These are phyloP conservation scores for Gracilaria caudata DNA, from an alignment of 23 red algal species.

Conservation along the genomic window DNA sequence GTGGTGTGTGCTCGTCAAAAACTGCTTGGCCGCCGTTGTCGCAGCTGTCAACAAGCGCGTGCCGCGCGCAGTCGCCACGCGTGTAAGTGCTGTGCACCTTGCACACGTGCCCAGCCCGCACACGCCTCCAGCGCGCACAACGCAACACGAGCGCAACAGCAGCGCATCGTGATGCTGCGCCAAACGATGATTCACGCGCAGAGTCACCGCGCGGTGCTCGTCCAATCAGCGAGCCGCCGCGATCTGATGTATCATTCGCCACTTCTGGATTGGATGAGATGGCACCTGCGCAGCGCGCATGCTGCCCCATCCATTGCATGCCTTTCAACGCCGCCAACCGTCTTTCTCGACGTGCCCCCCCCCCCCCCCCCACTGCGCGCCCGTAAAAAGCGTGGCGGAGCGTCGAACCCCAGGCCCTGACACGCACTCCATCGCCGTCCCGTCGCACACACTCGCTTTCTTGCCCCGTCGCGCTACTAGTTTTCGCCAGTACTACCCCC, in stretches of 20 bases:
- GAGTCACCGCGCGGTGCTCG: no score
- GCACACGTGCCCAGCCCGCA: neutral
- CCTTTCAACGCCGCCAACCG: neutral
- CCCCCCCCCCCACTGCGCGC: neutral
- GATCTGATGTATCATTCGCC: neutral
- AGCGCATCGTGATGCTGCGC: neutral
- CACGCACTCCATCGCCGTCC: no score
- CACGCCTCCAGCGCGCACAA: neutral
- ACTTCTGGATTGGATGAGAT: slow-evolving; percentile 1
- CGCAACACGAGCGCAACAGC: neutral
- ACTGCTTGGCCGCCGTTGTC: no score
- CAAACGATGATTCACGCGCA: neutral
- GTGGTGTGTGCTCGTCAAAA: no score
- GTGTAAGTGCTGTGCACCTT: neutral
- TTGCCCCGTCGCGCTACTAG: neutral
- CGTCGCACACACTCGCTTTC: neutral
- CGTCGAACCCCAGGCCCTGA: no score
- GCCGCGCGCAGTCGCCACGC: neutral
- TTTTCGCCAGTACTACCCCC: neutral
- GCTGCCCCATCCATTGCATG: neutral
- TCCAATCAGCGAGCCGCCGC: neutral
- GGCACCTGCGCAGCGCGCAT: neutral
- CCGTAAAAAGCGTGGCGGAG: neutral
- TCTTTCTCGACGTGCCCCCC: neutral
- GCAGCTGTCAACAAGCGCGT: no score